These are phyloP conservation scores for Podospora conica DNA, from an alignment of 495 filamentous ascomycete species.

Conservation along the genomic window DNA sequence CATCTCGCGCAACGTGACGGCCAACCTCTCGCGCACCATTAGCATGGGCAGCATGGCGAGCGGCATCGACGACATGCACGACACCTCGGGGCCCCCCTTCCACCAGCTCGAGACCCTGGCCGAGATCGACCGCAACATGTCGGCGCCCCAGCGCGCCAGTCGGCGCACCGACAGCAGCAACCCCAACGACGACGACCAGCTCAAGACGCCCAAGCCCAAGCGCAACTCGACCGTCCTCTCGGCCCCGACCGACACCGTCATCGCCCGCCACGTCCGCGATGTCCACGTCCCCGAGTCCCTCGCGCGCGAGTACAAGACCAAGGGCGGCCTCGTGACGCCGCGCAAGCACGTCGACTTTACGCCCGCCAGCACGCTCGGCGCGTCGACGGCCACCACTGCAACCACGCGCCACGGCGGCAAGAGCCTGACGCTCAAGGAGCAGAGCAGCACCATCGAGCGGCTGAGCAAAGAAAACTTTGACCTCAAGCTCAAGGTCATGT, in stretches of 20 bases:
- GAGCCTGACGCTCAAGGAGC: slow-evolving; percentile 90
- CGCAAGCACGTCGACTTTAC: slow-evolving; percentile 51
- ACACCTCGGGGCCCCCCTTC: slow-evolving; percentile 38
- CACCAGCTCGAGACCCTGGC: slow-evolving; percentile 48
- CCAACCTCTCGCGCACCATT: slow-evolving; percentile 65
- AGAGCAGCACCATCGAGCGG: slow-evolving; percentile 92
- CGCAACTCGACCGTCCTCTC: slow-evolving; percentile 37
- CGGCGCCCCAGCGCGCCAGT: slow-evolving; percentile 22
- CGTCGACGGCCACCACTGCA: slow-evolving; percentile 46
- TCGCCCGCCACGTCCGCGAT: slow-evolving; percentile 78
- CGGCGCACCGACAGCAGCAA: slow-evolving; percentile 18
- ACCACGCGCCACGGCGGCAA: slow-evolving; percentile 60
- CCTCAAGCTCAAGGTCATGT: slow-evolving; percentile 95
- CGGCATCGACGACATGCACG: slow-evolving; percentile 71
- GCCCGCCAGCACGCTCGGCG: slow-evolving; percentile 21
- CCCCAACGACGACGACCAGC: slow-evolving; percentile 25
- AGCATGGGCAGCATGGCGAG: slow-evolving; percentile 96
- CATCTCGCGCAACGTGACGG: slow-evolving; percentile 46
- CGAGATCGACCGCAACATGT: slow-evolving; percentile 36
- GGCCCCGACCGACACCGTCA: slow-evolving; percentile 78
- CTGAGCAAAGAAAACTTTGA: slow-evolving; percentile 96
- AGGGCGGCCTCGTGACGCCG: slow-evolving; percentile 50
- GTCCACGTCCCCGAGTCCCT: slow-evolving; percentile 87
- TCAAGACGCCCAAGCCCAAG: slow-evolving; percentile 46
- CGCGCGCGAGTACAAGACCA: slow-evolving; percentile 68